These are phyloP conservation scores for Ceratocystis papillata DNA, from an alignment of 2,329 filamentous ascomycete genomes.

Conservation along the genomic window DNA sequence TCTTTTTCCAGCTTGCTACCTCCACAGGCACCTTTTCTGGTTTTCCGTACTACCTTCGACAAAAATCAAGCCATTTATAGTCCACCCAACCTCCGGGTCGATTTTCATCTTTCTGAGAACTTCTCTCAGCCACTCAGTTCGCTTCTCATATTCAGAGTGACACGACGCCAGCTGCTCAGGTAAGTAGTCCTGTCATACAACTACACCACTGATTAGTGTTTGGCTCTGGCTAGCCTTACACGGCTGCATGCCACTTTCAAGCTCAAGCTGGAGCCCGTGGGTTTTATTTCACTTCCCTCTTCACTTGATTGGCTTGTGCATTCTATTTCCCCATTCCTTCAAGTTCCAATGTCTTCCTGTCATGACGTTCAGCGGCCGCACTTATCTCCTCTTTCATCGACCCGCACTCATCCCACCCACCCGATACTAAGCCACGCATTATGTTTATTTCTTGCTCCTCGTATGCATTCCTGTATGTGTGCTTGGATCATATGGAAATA, in stretches of 20 bases:
- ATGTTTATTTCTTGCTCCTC: not conserved
- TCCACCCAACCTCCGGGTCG: not conserved
- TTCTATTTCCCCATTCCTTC: not conserved
- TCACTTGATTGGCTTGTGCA: not conserved
- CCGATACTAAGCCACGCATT: not conserved
- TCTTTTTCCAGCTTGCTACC: constrained; percentile 8
- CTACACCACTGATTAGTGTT: not conserved
- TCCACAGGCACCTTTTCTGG: no score
- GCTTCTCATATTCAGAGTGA: not conserved
- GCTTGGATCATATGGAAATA: not conserved
- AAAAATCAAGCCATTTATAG: not conserved
- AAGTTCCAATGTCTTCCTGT: not conserved
- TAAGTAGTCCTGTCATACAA: constrained; percentile 10
- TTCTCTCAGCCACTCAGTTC: not conserved
- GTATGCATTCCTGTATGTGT: not conserved
- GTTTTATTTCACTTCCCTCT: no score
- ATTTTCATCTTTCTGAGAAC: not conserved
- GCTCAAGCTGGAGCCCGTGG: no score
- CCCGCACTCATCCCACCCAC: not conserved
- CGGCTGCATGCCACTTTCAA: no score
- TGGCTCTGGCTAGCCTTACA: not conserved
- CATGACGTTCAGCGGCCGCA: not conserved
- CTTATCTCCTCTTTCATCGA: not conserved
- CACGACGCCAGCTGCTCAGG: not conserved
- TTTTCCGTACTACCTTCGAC: not conserved